Base-by-base conservation (phyloP, 441 rosid genomes). In the Erysimum cheiri region DNA sequence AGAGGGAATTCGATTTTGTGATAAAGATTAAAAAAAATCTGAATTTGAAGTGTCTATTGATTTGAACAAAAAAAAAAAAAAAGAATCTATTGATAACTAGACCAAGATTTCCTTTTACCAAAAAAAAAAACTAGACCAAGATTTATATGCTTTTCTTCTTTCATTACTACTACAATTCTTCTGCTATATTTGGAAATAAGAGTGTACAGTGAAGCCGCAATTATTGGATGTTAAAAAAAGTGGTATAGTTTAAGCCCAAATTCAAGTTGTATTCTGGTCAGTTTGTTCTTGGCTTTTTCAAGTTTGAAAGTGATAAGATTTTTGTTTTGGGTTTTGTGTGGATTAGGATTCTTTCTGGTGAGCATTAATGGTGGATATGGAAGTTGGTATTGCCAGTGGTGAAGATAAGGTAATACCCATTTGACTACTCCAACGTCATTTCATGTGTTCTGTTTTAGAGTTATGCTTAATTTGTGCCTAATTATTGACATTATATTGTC, bases 401-500 rank as follows among this genome's bases (percentile, higher is more conserved):
- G 80, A 75, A 70, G 86, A 80, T 73, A 85, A 89, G 96, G 96
- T 89, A 84, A 36, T 57, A 33, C 29, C 49, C 60, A 40, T 67
- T 70, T 79, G 80, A 50, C 67, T 76, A 28, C 14, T 3, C 15
- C 65, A 49, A 40, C 58, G 67, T 73, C 77, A 60, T 65, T 39
- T 72, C 11, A 9, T 46, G 22, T 63, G 54, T 35, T 19, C 24
- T 7, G 2, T 2, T 35, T n/a, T 35, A n/a, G 4, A 43, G 0
- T 43, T 14, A 41, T 41, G 7, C 46, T 5, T 41, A 2, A 2
- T 0, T n/a, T 41, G 3, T 41, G 17, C 6, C 3, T 5, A 5
- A 41, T 0, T 41, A 48, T 33, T 57, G 43, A 67, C 52, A 37
- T 59, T 55, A 49, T 55, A 49, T 3, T 60, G 50, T 36, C 17